A percentile compares a stretch with the other conserved stretches of the same genome.
Conservation (phyloP, 2,329 filamentous ascomycete genomes). For the Botryotinia globosa region DNA sequence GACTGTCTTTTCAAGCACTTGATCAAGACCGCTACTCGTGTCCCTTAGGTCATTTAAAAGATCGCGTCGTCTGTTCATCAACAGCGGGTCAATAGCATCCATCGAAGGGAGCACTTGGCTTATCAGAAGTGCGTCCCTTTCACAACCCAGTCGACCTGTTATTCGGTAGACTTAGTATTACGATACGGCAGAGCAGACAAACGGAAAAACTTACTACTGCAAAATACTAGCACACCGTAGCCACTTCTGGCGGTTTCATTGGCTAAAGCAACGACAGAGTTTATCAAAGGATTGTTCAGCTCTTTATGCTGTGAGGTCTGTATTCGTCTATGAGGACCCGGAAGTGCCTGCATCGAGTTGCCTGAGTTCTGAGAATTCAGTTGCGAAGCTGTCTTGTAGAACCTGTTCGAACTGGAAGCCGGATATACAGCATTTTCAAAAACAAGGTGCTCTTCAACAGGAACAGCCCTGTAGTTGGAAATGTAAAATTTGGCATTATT, state of each 20-base stretch:
- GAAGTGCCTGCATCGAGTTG: conserved; percentile 39
- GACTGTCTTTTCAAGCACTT: conserved; percentile 61
- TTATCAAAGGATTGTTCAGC: conserved; percentile 62
- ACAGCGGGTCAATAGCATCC: conserved; percentile 42
- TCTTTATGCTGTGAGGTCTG: conserved; percentile 57
- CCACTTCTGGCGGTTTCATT: conserved; percentile 66
- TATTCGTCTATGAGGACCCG: conserved; percentile 49
- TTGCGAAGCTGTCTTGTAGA: conserved; percentile 54
- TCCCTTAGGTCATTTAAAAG: conserved; percentile 64
- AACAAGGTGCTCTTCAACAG: conserved; percentile 71
- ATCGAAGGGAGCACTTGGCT: conserved; percentile 60
- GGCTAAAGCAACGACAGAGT: conserved; percentile 67
- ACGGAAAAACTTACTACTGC: conserved; percentile 50
- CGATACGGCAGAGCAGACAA: not conserved
- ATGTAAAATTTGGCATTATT: conserved; percentile 64
- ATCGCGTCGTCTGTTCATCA: conserved; percentile 60
- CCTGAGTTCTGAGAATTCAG: conserved; percentile 35
- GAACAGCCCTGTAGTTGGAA: conserved; percentile 71
- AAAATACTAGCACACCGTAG: conserved; percentile 72
- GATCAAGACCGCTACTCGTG: conserved; percentile 64
- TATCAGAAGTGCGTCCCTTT: conserved; percentile 65
- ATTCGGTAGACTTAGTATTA: not conserved
- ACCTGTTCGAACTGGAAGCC: conserved; percentile 54
- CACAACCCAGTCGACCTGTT: conserved; percentile 55
- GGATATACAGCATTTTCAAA: conserved; percentile 67